Conservation (phyloP, 495 filamentous ascomycete genomes). For the Tuber brumale region DNA sequence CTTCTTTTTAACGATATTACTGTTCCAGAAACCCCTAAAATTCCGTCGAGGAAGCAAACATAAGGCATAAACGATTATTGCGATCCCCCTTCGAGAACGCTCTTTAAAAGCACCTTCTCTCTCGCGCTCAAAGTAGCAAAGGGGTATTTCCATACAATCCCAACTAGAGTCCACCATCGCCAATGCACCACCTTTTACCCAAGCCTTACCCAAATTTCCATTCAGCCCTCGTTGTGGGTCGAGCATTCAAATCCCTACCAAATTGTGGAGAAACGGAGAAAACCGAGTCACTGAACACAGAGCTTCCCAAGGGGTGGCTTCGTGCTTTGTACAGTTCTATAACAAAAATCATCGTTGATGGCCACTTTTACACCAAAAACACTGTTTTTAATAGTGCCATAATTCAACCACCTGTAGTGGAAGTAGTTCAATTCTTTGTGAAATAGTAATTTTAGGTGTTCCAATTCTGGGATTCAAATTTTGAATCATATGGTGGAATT, state of each 20-base stretch:
- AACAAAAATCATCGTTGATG: too few relatives aligned
- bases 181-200: background rate
- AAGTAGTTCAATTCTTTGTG: too few relatives aligned
- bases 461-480: too few relatives aligned
- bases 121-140: background rate
- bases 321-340: too few relatives aligned
- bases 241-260: background rate
- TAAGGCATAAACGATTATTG: background rate
- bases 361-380: too few relatives aligned
- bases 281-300: background rate
- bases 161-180: accelerated
- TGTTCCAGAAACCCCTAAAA: background rate
- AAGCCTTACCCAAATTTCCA: background rate
- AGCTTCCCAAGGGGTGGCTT: background rate
- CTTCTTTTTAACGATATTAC: background rate
- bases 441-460: too few relatives aligned
- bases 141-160: background rate
- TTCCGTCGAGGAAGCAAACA: background rate
- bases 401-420: too few relatives aligned
- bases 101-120: background rate
- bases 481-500: too few relatives aligned
- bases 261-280: background rate
- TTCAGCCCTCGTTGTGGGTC: background rate
- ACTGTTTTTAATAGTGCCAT: too few relatives aligned
- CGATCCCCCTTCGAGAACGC: background rate